phyloP scores from a whole-genome alignment of 192 early-diverging fungal genomes.

The Kickxella alabastrina region DNA sequence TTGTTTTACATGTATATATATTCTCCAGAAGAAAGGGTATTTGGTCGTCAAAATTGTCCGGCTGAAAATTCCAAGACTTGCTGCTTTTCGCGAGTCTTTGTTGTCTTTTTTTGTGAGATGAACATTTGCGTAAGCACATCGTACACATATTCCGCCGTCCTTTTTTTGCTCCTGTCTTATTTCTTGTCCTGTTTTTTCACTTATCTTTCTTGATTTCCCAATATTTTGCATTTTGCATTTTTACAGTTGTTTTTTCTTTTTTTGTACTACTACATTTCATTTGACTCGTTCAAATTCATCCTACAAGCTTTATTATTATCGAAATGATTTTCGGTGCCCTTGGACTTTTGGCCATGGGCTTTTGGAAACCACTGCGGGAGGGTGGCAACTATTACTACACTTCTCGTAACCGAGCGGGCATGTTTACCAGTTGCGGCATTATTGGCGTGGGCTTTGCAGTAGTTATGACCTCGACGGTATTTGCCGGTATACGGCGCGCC shows the following conservation, averaged over 20 bases:
- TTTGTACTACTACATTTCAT: background rate
- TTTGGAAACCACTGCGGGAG: slow-evolving; percentile 2
- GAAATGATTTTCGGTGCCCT: no score
- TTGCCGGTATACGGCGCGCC: slow-evolving; percentile 32
- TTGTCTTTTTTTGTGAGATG: no score
- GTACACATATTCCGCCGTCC: background rate
- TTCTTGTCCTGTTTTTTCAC: background rate
- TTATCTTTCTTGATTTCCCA: background rate
- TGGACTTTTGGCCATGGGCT: background rate
- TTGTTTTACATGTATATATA: no score
- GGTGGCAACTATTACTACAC: slow-evolving; percentile 7
- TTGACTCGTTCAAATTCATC: no score
- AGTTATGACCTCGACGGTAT: slow-evolving; percentile 13
- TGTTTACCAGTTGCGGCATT: slow-evolving; percentile 13
- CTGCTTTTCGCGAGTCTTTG: no score
- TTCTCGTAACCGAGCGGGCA: no score
- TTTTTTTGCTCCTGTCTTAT: background rate
- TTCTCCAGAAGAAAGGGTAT: no score
- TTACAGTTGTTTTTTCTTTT: background rate
- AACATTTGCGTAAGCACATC: no score
- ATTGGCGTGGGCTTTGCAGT: slow-evolving; percentile 1
- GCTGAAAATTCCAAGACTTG: no score
- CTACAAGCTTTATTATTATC: no score
- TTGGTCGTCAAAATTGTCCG: no score
- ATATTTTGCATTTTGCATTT: background rate